Base-by-base conservation (phyloP, 2,329 filamentous ascomycete genomes). In the Zasmidium cellare region DNA sequence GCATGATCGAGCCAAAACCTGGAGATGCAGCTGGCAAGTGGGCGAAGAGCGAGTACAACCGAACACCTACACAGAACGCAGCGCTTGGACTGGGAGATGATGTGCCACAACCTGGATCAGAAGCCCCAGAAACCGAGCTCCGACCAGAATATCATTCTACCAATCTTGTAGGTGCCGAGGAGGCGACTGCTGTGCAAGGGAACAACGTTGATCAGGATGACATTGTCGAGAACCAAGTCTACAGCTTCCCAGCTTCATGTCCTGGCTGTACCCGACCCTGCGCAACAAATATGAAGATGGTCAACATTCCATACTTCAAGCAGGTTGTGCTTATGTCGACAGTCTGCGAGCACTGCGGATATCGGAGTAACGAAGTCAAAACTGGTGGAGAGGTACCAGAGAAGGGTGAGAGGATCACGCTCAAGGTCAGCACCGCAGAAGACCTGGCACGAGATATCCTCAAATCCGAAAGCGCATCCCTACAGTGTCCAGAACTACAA, bases 251-350 rank as follows among this genome's bases (percentile, higher is more conserved):
- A 2, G 88, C 92, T 6, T 90, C 87, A 57, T 99, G 94, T 75
- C 94, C 94, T 0, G 93, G 91, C 61, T 99, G 94, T 80, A 87
- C 87, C 70, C 90, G 90, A 75, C 79, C 86, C 3, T 97, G 92
- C 77, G 86, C 87, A 3, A 96, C 96, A 9, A 92, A 96, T 76
- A 97, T 97, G 91, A 96, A 97, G 80, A 96, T 96, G 88, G 91
- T 97, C 57, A 91, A 96, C 69, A 97, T 99, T 62, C 94, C 94
- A 0, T 89, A 96, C 77, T 99, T 99, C 80, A 96, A 97, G 78
- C 91, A 97, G 72, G 94, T 99, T 2, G 87, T 97, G 44, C 82
- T 99, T 68, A 97, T 96, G 90, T 92, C 88, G 67, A 97, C 93
- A 1, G 87, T 91, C 24, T 99, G 94, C 77, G 88, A 93, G 24